phyloP scores from a whole-genome alignment of 345 rosid genomes.

The Psidium friedrichsthalianum region DNA sequence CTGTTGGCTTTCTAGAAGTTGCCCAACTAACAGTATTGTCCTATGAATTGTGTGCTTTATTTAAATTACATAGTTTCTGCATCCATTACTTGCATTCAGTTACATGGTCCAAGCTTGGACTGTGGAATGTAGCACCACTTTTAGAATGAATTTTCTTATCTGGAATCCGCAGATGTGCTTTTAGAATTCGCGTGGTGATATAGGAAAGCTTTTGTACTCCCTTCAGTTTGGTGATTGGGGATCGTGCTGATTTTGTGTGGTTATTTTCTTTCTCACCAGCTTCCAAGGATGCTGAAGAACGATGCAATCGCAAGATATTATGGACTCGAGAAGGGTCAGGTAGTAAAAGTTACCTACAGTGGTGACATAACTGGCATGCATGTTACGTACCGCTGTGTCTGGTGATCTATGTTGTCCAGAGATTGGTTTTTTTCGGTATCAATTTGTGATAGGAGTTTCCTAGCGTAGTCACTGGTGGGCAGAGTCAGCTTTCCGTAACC shows the following conservation, averaged over 20 bases:
- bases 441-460: neutral
- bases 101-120: neutral
- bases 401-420: slow-evolving; percentile 5
- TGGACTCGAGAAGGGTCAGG: slow-evolving; percentile 67
- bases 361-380: slow-evolving; percentile 32
- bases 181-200: neutral
- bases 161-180: neutral
- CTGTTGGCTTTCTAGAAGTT: neutral
- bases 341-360: slow-evolving; percentile 39
- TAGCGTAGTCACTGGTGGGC: neutral
- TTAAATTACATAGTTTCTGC: neutral
- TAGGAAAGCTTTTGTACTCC: neutral
- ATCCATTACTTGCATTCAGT: neutral
- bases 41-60: neutral
- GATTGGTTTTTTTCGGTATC: neutral
- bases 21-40: neutral
- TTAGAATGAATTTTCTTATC: neutral
- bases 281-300: slow-evolving; percentile 41
- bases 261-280: slow-evolving; percentile 18
- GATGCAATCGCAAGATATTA: slow-evolving; percentile 54
- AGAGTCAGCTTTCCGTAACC: neutral
- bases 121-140: neutral
- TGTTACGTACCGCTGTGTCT: slow-evolving; percentile 45
- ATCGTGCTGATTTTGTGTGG: neutral
- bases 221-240: neutral